Conservation (phyloP, 2,329 filamentous ascomycete genomes). For the Fusarium pininemorale region DNA sequence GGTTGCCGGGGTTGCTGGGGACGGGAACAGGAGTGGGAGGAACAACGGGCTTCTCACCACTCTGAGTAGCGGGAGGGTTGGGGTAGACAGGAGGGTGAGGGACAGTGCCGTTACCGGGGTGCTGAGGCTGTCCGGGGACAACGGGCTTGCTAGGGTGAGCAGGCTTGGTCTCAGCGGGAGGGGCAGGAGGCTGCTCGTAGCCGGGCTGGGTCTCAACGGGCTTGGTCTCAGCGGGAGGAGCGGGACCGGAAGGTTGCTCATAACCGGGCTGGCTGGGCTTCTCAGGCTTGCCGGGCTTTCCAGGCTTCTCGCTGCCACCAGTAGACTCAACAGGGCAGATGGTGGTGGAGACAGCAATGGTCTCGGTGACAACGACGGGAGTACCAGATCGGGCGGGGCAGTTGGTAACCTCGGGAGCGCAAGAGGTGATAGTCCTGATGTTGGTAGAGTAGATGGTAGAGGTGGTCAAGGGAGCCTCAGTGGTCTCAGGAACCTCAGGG, state of each 20-base stretch:
- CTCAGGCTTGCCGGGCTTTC: slow-evolving; percentile 6
- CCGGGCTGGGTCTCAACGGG: slow-evolving; percentile 6
- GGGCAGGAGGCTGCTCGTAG: neutral
- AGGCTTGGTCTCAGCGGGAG: slow-evolving; percentile 13
- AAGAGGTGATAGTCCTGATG: slow-evolving; percentile 70
- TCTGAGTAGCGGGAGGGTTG: slow-evolving; percentile 25
- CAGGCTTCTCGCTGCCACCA: slow-evolving; percentile 33
- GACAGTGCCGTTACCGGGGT: slow-evolving; percentile 36
- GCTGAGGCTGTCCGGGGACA: slow-evolving; percentile 6
- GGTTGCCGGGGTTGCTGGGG: slow-evolving; percentile 9
- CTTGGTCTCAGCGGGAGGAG: slow-evolving; percentile 4
- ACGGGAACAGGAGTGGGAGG: slow-evolving; percentile 31
- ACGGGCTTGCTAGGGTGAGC: slow-evolving; percentile 17
- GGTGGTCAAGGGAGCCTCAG: slow-evolving; percentile 57
- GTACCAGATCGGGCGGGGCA: slow-evolving; percentile 60
- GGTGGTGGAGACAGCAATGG: slow-evolving; percentile 52
- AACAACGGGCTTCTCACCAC: slow-evolving; percentile 20
- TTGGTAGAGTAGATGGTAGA: slow-evolving; percentile 66
- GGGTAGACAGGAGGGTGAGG: slow-evolving; percentile 32
- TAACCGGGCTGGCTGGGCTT: neutral
- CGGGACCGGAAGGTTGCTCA: neutral
- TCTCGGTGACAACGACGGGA: slow-evolving; percentile 49
- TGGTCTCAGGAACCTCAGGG: slow-evolving; percentile 38
- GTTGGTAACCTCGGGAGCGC: slow-evolving; percentile 68
- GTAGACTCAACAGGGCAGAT: slow-evolving; percentile 50